These are phyloP conservation scores for Talinum fruticosum DNA, from an alignment of 148 eudicot species.

Conservation along the genomic window DNA sequence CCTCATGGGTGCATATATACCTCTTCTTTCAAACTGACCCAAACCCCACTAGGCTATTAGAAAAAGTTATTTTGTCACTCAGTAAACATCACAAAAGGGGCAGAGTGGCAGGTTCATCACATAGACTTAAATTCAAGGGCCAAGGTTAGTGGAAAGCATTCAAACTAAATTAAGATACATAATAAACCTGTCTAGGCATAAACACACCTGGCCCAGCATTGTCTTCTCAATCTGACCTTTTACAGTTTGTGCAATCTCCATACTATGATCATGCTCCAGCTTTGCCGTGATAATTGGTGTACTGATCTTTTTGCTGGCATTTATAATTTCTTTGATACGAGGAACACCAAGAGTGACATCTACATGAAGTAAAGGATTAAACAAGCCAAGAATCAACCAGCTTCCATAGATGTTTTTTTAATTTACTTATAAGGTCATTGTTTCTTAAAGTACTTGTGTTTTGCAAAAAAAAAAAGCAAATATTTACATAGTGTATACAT, in stretches of 20 bases:
- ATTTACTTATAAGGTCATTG: too few species aligned
- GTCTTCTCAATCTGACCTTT: constrained; percentile 88
- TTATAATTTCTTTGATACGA: constrained; percentile 87
- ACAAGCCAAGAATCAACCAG: background rate
- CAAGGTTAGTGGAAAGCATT: background rate
- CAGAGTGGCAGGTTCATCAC: background rate
- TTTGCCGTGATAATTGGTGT: constrained; percentile 81
- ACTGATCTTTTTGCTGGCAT: constrained; percentile 81
- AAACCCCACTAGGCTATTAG: too few species aligned
- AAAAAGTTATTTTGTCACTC: background rate
- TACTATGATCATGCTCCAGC: constrained; percentile 41
- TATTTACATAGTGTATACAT: too few species aligned
- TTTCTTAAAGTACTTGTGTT: too few species aligned
- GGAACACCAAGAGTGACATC: constrained; percentile 99
- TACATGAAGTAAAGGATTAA: constrained; percentile 48
- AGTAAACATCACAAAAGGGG: background rate
- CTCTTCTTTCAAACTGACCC: too few species aligned
- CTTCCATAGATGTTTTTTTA: too few species aligned
- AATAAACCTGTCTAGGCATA: background rate
- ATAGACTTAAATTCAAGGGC: background rate
- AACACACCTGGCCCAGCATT: constrained; percentile 66
- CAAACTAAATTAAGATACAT: background rate
- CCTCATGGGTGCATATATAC: too few species aligned
- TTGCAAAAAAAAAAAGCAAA: too few species aligned
- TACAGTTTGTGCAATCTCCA: constrained; percentile 45